phyloP scores from a whole-genome alignment of 2,329 filamentous ascomycete species.

The Diplodia sapinea region DNA sequence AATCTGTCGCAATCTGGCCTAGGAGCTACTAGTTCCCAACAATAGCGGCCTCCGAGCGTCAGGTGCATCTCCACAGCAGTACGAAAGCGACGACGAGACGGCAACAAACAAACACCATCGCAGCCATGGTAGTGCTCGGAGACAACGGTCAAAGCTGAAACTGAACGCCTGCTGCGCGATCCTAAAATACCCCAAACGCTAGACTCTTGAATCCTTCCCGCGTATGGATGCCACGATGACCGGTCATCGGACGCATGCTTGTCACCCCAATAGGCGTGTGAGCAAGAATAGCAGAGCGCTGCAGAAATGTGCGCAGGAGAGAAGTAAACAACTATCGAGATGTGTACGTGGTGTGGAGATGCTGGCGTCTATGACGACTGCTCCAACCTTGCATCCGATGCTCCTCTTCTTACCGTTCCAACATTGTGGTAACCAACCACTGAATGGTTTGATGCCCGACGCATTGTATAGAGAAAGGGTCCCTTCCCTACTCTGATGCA shows the following conservation, averaged over 20 bases:
- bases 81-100: background rate
- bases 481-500: constrained; percentile 18
- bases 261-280: background rate
- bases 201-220: constrained; percentile 6
- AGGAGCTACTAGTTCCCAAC: background rate
- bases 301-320: background rate
- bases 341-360: background rate
- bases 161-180: too few species aligned
- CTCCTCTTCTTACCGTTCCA: background rate
- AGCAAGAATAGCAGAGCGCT: background rate
- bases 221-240: background rate
- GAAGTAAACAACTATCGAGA: background rate
- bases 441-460: background rate
- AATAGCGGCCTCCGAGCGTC: background rate
- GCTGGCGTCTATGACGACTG: background rate
- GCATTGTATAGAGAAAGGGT: background rate
- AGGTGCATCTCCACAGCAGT: background rate
- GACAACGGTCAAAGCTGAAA: background rate
- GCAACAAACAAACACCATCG: background rate
- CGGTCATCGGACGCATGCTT: background rate
- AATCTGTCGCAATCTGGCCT: background rate
- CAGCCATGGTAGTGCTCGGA: background rate
- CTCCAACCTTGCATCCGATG: background rate
- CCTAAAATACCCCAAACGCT: constrained; percentile 14
- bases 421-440: background rate